These are phyloP conservation scores for Trametes coccinea DNA, from an alignment of 768 basidiomycete genomes.

Conservation along the genomic window DNA sequence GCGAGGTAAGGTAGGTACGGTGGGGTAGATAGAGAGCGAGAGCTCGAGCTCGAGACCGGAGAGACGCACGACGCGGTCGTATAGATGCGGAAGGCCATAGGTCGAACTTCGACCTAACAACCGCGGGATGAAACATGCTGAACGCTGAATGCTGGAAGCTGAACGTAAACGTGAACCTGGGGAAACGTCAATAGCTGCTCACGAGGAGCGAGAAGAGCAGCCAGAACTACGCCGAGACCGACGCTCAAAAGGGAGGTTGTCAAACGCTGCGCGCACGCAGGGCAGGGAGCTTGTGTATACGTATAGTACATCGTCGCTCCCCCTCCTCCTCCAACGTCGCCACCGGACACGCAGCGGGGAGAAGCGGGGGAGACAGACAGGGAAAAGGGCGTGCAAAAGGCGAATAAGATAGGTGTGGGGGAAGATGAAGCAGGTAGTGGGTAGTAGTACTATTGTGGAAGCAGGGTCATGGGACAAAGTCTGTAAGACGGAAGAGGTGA, in stretches of 20 bases:
- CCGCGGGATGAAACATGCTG: too few relatives aligned
- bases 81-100: background rate
- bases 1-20: too few relatives aligned
- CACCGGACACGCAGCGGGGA: background rate
- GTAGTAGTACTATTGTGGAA: background rate
- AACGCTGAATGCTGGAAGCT: too few relatives aligned
- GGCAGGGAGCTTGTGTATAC: background rate
- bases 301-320: background rate
- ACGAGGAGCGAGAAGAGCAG: too few relatives aligned
- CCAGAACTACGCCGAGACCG: too few relatives aligned
- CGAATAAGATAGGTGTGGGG: constrained; percentile 1
- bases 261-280: background rate
- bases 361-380: background rate
- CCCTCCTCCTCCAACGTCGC: background rate
- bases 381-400: background rate
- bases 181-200: too few relatives aligned
- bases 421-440: background rate
- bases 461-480: background rate
- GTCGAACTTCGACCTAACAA: too few relatives aligned
- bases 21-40: too few relatives aligned
- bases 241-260: background rate
- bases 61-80: background rate
- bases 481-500: background rate
- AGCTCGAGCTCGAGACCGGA: too few relatives aligned
- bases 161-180: too few relatives aligned